A percentile compares a stretch with the other conserved stretches of the same genome.
Evolutionary conservation across 2,329 filamentous ascomycete species (phyloP).

Genomic region (Apiospora kogelbergensis): DNA sequence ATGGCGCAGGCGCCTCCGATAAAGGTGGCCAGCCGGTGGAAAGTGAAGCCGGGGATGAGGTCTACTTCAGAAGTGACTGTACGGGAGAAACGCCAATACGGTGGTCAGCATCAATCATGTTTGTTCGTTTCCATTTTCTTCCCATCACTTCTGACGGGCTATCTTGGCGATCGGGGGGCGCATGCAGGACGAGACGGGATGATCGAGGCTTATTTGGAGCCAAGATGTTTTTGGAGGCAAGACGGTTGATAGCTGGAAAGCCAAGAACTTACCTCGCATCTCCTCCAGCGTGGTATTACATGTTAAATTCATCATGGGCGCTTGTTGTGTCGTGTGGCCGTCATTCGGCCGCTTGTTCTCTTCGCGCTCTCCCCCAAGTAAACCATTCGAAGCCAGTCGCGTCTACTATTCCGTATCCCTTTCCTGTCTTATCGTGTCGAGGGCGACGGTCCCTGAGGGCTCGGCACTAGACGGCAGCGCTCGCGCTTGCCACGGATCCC

Average conservation of each 20-base stretch:
- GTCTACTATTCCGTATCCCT: background rate
- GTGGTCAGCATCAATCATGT: slow-evolving; percentile 24
- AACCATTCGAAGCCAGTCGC: background rate
- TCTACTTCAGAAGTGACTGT: slow-evolving; percentile 48
- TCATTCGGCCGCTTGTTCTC: background rate
- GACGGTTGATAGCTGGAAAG: too few relatives aligned
- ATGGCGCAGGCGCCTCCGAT: slow-evolving; percentile 48
- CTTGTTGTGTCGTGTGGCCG: background rate
- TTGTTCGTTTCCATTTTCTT: background rate
- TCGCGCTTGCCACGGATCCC: background rate
- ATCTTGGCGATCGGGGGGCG: background rate
- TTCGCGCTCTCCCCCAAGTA: background rate
- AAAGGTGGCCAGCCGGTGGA: slow-evolving; percentile 55
- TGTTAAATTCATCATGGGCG: slow-evolving; percentile 27
- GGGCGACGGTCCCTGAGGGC: background rate
- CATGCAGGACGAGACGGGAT: slow-evolving; percentile 16
- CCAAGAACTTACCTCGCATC: slow-evolving; percentile 27
- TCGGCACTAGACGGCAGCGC: background rate
- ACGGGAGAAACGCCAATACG: background rate
- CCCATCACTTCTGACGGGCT: background rate
- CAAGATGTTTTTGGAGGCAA: background rate
- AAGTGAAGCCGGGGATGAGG: slow-evolving; percentile 49
- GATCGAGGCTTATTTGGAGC: slow-evolving; percentile 3
- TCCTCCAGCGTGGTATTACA: slow-evolving; percentile 36
- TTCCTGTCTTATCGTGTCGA: background rate